Base-by-base conservation (phyloP, 2,329 filamentous ascomycete species). In the Lithohypha guttulata region DNA sequence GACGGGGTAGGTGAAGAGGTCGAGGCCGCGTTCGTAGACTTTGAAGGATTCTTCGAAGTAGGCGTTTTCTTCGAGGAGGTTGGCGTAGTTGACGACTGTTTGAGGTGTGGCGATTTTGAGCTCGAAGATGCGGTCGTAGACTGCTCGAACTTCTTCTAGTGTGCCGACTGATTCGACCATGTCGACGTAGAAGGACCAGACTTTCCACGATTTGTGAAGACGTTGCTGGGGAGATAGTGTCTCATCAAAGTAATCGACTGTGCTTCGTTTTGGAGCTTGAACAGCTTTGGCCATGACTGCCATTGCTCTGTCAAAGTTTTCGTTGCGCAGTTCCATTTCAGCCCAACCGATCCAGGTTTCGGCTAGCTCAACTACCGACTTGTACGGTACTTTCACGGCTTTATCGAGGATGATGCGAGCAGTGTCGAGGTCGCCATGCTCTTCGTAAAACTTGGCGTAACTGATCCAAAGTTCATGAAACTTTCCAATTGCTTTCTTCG, bases 331-430 rank as follows among this genome's bases (percentile, higher is more conserved):
- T 59, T 98, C 91, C 82, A 98, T 85, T 61, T 98, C 89, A 1
- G 93, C 89, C 89, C 91, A 98, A 62, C 94, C 86, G 48, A 93
- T 93, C 91, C 91, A 98, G 73, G 91, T 93, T 55, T 98, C 91
- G 14, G 91, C 91, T 42, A 98, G 71, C 61, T 98, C 91, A 20
- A 83, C 79, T n/a, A 98, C 89, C 1, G 87, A 93, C 56, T 94
- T 96, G 70, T 93, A 98, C 0, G 89, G 87, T 1, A 98, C 91
- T 57, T 95, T 96, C 55, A 94, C 84, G 10, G 89, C 89, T 63
- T 96, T 98, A 59, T 96, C 89, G 75, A 96, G 83, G 54, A 98
- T 96, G 45, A 93, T 72, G 21, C 91, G 75, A 25, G 91, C 87
- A 49, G 80, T 94, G 38, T 77, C 72, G 26, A 96, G 56, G 57